Conservation (phyloP, 306 rosid species). For the Cicer chorassanicum region DNA sequence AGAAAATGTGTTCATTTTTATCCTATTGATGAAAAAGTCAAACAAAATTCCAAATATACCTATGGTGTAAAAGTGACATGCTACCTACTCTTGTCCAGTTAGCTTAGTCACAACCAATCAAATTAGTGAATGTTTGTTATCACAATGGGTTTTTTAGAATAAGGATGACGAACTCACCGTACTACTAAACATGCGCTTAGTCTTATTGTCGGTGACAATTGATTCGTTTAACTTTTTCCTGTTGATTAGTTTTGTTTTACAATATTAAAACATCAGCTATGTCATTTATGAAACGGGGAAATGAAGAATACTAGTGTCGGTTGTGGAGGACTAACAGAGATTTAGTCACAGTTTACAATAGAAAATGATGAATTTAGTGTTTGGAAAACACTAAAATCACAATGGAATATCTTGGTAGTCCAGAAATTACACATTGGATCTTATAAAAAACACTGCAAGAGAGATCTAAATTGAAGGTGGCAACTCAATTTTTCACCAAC, state of each 20-base stretch:
- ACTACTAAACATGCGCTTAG: too few species aligned
- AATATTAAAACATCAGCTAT: not conserved
- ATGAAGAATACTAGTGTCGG: not conserved
- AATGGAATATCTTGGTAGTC: too few species aligned
- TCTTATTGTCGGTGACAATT: too few species aligned
- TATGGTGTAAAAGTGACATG: conserved; percentile 9
- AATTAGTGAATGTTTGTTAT: not conserved
- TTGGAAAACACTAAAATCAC: too few species aligned
- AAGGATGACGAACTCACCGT: too few species aligned
- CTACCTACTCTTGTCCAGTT: conserved; percentile 5
- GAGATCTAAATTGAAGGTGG: not conserved
- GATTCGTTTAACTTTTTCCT: not conserved
- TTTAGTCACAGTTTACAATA: not conserved
- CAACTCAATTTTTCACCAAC: not conserved
- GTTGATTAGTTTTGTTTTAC: not conserved
- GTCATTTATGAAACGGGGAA: not conserved
- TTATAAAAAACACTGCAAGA: too few species aligned
- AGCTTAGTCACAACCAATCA: conserved; percentile 10
- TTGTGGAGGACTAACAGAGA: not conserved
- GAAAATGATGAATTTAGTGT: not conserved
- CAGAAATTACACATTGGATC: too few species aligned
- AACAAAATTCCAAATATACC: conserved; percentile 1
- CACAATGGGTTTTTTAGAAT: too few species aligned
- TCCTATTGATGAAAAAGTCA: conserved; percentile 9
- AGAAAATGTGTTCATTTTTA: not conserved